Evolutionary conservation across 345 rosid species (phyloP).

Genomic region (Rhizophora mangle): DNA sequence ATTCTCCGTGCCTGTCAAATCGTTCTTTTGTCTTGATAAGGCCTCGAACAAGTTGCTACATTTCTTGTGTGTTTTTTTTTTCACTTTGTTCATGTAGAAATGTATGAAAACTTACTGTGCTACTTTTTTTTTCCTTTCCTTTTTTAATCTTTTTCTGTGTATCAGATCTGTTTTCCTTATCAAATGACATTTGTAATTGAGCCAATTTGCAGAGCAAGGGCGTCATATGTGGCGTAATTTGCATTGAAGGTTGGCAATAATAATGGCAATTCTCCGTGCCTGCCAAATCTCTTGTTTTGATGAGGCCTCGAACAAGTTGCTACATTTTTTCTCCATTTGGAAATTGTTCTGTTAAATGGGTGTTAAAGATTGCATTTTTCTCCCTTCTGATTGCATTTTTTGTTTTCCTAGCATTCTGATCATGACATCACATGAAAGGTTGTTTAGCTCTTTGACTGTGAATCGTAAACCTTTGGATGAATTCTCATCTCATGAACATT

Average conservation of each 20-base stretch:
- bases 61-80: not conserved
- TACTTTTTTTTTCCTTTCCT: not conserved
- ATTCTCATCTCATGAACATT: no score
- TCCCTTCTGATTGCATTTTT: not conserved
- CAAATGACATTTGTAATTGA: not conserved
- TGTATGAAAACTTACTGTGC: not conserved
- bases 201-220: conserved; percentile 73
- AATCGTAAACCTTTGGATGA: no score
- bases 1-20: conserved; percentile 79
- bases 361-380: not conserved
- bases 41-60: conserved; percentile 84
- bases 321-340: conserved; percentile 20
- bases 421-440: no score
- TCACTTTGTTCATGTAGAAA: not conserved
- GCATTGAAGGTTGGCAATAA: conserved; percentile 82
- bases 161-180: not conserved
- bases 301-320: conserved; percentile 84
- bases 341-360: no score
- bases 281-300: conserved; percentile 44
- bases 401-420: no score
- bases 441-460: no score
- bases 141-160: no score
- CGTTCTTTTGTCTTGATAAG: conserved; percentile 37
- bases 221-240: conserved; percentile 52
- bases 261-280: conserved; percentile 75